Evolutionary conservation across 75 land plant genomes (phyloP).

Genomic region (Cryptomeria japonica): DNA sequence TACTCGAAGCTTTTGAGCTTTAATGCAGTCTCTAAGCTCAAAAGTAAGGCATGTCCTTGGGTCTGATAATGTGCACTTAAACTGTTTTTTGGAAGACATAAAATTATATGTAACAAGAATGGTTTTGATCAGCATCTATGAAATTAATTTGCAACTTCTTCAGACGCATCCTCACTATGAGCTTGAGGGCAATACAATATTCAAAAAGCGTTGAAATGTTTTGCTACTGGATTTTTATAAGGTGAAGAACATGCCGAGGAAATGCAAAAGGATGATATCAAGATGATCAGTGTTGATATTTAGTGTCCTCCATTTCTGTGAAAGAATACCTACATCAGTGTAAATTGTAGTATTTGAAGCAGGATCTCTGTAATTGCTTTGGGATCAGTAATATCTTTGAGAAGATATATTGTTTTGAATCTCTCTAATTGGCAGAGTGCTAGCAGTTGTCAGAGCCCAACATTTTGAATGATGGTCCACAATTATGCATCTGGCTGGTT

Average conservation of each 20-base stretch:
- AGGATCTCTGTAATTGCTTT: not conserved
- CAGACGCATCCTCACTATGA: not conserved
- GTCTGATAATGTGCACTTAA: not conserved
- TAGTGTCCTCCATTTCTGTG: not conserved
- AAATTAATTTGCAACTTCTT: not conserved
- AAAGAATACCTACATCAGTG: not conserved
- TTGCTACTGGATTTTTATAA: not conserved
- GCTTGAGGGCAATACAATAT: not conserved
- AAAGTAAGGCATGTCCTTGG: not conserved
- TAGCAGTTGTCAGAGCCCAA: not conserved
- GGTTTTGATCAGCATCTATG: not conserved
- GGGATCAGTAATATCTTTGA: not conserved
- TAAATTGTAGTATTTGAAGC: not conserved
- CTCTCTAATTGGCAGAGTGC: not conserved
- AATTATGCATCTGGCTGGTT: not conserved
- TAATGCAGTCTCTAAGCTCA: not conserved
- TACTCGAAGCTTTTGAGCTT: not conserved
- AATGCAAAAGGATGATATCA: not conserved
- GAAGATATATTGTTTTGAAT: not conserved
- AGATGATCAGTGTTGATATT: not conserved
- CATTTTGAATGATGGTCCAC: not conserved
- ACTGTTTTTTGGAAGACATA: not conserved
- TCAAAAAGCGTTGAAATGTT: too few species aligned
- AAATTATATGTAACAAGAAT: not conserved
- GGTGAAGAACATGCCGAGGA: not conserved